phyloP scores from a whole-genome alignment of 331 rosid genomes.

The Ulmus americana region DNA sequence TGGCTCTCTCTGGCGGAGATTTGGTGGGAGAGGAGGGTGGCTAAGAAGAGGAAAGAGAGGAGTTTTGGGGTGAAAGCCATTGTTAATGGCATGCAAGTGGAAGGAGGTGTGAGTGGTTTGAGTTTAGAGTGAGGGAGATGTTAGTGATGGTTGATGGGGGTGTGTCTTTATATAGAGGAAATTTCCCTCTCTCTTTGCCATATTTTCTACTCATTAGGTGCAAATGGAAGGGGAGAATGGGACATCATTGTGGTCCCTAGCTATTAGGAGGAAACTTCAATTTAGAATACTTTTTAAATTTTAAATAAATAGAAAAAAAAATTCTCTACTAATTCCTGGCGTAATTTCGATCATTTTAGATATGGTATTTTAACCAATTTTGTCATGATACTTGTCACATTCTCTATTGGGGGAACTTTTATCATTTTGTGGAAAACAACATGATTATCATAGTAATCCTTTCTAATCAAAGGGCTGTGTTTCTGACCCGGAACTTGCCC shows the following conservation, averaged over 20 bases:
- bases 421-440: conserved; percentile 12
- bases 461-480: conserved; percentile 11
- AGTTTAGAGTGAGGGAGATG: conserved; percentile 18
- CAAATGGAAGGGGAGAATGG: conserved; percentile 28
- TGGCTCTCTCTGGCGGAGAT: conserved; percentile 63
- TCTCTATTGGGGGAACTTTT: background rate
- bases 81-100: background rate
- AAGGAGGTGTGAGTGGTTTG: too few relatives aligned
- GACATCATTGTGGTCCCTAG: conserved; percentile 61
- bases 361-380: too few relatives aligned
- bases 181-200: conserved; percentile 5
- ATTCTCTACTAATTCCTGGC: too few relatives aligned
- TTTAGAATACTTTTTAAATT: conserved; percentile 16
- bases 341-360: too few relatives aligned
- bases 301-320: too few relatives aligned
- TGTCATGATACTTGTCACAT: background rate
- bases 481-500: conserved; percentile 8
- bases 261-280: conserved; percentile 14
- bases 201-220: conserved; percentile 49
- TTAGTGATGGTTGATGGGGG: background rate
- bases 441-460: conserved; percentile 16
- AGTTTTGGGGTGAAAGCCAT: conserved; percentile 50
- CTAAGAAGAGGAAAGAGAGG: conserved; percentile 32
- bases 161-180: conserved; percentile 45
- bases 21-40: conserved; percentile 29